These are phyloP conservation scores for Nakazawaea populi DNA, from an alignment of 805 yeast genomes.

Conservation along the genomic window DNA sequence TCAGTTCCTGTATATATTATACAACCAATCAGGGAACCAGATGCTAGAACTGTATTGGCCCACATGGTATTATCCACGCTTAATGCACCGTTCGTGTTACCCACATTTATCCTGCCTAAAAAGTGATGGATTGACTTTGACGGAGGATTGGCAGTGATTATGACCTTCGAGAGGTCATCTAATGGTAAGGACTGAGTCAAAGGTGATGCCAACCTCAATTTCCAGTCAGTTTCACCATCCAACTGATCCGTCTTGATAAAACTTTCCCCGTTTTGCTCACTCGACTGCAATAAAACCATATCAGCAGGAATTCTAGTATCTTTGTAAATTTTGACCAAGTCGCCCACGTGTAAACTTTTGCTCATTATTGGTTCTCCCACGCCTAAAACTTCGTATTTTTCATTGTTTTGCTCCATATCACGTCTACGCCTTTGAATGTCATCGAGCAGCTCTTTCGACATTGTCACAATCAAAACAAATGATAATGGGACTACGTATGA, in stretches of 20 bases:
- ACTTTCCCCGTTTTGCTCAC: slow-evolving; percentile 78
- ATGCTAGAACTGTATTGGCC: slow-evolving; percentile 97
- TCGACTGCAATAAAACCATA: slow-evolving; percentile 74
- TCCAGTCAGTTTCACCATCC: slow-evolving; percentile 99
- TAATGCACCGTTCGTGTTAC: slow-evolving; percentile 52
- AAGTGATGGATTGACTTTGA: slow-evolving; percentile 78
- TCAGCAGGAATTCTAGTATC: slow-evolving; percentile 93
- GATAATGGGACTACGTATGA: slow-evolving; percentile 93
- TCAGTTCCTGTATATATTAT: slow-evolving; percentile 87
- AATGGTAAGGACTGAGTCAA: slow-evolving; percentile 58
- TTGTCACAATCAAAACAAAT: slow-evolving; percentile 86
- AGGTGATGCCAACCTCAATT: slow-evolving; percentile 72
- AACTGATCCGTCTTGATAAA: slow-evolving; percentile 95
- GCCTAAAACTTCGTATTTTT: slow-evolving; percentile 67
- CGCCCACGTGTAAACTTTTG: slow-evolving; percentile 76
- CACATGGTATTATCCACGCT: slow-evolving; percentile 90
- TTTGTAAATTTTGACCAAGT: slow-evolving; percentile 70
- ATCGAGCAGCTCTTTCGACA: slow-evolving; percentile 94
- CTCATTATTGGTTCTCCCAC: slow-evolving; percentile 38
- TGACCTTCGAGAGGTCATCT: slow-evolving; percentile 46
- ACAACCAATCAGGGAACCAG: slow-evolving; percentile 87
- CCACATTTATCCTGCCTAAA: slow-evolving; percentile 63
- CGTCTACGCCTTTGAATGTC: slow-evolving; percentile 87
- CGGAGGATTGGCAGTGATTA: slow-evolving; percentile 74
- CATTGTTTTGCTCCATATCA: slow-evolving; percentile 84